Base-by-base conservation (phyloP, 345 rosid species). In the Moringa oleifera region DNA sequence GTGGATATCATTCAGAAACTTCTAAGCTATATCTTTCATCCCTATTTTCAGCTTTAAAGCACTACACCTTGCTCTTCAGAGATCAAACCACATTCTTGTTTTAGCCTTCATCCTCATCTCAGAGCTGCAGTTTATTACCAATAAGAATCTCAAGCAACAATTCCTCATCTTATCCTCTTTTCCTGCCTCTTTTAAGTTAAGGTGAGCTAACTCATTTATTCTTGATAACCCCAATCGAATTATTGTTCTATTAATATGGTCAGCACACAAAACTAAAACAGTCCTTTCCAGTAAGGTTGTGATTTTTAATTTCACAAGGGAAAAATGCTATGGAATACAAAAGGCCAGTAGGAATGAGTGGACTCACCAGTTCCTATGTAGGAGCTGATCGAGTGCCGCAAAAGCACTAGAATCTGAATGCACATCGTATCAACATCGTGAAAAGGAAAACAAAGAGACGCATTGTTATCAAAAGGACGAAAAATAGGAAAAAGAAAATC, bases 381-480 rank as follows among this genome's bases (percentile, higher is more conserved):
- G 22, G 59, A 66, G 73, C 74, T 57, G 67, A 80, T 53, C 37
- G 75, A 75, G 75, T 82, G 84, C 21, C 90, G 77, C 64, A 85
- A 58, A 67, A 87, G 77, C 50, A 82, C 69, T 54, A 89, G 62
- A 68, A 87, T 77, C 98, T 89, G 79, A 53, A 58, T 41, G 17
- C 15, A 12, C 17, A 31, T 24, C 31, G 45, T 52, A 0, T 23
- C n/a, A 41, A 41, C 47, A 41, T 5, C 12, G 47, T 1, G 13
- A 41, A 5, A 1, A 41, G 16, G 6, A 11, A 41, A 11, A 41
- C 12, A 7, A 41, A 41, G 17, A 41, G 13, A 28, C 8, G 3
- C 5, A 2, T 28, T 28, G 8, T 28, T 28, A 2, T n/a, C n/a
- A n/a, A n/a, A n/a, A n/a, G n/a, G n/a, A n/a, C 37, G 5, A 33